A percentile compares a stretch with the other conserved stretches of the same genome.
phyloP scores from a whole-genome alignment of 768 basidiomycete species.

The Tremella mesenterica region DNA sequence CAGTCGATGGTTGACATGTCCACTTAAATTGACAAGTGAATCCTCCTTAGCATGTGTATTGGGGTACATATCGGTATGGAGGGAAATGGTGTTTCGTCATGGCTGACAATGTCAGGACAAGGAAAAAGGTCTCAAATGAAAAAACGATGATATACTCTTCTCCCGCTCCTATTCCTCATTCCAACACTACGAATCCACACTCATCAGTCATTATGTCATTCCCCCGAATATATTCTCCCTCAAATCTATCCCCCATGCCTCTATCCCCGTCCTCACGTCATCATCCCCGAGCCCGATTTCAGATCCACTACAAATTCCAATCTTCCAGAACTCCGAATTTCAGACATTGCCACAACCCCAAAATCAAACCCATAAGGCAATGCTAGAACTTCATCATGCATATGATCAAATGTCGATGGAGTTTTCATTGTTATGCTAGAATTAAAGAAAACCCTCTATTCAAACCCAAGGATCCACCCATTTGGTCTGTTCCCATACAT shows the following conservation, averaged over 20 bases:
- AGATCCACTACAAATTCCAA: background rate
- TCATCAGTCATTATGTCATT: no score
- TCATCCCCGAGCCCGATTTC: background rate
- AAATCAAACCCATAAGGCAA: background rate
- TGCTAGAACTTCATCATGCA: background rate
- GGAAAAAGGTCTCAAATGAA: constrained; percentile 39
- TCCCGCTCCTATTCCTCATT: no score
- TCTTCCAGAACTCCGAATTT: background rate
- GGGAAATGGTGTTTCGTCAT: no score
- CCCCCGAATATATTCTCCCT: no score
- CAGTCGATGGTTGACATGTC: background rate
- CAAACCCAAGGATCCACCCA: constrained; percentile 35
- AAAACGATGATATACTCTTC: constrained; percentile 33
- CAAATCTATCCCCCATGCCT: no score
- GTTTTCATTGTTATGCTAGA: no score
- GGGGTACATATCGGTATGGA: background rate
- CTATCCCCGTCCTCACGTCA: no score
- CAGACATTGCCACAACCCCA: background rate
- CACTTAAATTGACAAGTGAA: background rate
- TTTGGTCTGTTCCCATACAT: constrained; percentile 39
- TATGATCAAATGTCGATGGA: no score
- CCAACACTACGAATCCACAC: no score
- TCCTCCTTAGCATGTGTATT: background rate
- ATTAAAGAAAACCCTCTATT: no score
- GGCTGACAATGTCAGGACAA: constrained; percentile 22